phyloP scores from a whole-genome alignment of 805 yeast genomes.

The Isabelozyma gotoi region DNA sequence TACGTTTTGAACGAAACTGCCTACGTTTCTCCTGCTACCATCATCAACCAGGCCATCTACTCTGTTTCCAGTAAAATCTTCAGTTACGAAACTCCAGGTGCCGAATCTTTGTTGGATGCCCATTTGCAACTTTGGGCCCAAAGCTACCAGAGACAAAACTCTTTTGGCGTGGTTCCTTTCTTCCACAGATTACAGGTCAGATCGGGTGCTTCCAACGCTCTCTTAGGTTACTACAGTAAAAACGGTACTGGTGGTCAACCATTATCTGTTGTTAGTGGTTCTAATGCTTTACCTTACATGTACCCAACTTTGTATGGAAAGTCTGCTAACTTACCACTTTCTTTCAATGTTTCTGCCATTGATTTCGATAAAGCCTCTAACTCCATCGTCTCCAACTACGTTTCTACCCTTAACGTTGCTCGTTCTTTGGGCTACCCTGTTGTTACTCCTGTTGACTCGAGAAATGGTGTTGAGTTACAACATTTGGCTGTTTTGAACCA shows the following conservation, averaged over 20 bases:
- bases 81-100: conserved; percentile 68
- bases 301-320: conserved; percentile 51
- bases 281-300: conserved; percentile 68
- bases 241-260: conserved; percentile 35
- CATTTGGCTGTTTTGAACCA: conserved; percentile 63
- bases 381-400: conserved; percentile 62
- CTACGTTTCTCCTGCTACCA: conserved; percentile 55
- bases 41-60: conserved; percentile 56
- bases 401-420: conserved; percentile 61
- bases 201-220: conserved; percentile 78
- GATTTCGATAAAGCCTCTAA: conserved; percentile 59
- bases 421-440: conserved; percentile 64
- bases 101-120: conserved; percentile 59
- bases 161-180: conserved; percentile 58
- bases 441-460: conserved; percentile 58
- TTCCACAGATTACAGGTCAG: conserved; percentile 67
- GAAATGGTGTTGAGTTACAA: conserved; percentile 59
- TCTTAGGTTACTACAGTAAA: conserved; percentile 64
- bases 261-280: conserved; percentile 56
- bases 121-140: conserved; percentile 60
- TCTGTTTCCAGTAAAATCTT: conserved; percentile 54
- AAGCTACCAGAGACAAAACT: conserved; percentile 48
- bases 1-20: conserved; percentile 45
- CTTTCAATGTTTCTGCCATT: conserved; percentile 74
- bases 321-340: conserved; percentile 48